A percentile compares a stretch with the other conserved stretches of the same genome.
Conservation (phyloP, 2,329 filamentous ascomycete genomes). For the Ceratocystis variospora region DNA sequence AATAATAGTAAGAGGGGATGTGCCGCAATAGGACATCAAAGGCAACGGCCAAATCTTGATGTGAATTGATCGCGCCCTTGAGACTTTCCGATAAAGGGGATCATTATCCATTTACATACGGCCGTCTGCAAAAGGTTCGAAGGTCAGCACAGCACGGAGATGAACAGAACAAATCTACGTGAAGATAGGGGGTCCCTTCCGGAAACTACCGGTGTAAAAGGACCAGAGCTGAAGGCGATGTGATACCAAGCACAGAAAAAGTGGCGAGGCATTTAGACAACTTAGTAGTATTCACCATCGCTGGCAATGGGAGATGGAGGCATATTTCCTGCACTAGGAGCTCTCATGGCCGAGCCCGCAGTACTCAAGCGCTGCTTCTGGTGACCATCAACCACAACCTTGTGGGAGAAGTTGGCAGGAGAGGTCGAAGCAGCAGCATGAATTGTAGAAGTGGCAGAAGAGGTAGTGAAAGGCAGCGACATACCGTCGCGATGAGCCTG, state of each 20-base stretch:
- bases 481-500: slow-evolving; percentile 20
- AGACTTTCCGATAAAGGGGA: not conserved
- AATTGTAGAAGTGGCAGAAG: slow-evolving; percentile 19
- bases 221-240: not conserved
- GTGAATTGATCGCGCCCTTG: not conserved
- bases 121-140: not conserved
- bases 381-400: slow-evolving; percentile 23
- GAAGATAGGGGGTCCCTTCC: not conserved
- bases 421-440: slow-evolving; percentile 18
- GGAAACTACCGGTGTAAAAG: not conserved
- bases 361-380: slow-evolving; percentile 37
- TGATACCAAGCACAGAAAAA: no score
- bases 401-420: slow-evolving; percentile 21
- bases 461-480: slow-evolving; percentile 17
- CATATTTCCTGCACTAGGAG: slow-evolving; percentile 42
- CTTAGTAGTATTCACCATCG: slow-evolving; percentile 45
- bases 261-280: not conserved
- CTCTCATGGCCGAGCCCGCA: slow-evolving; percentile 37
- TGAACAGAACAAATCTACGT: not conserved
- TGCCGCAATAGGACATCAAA: not conserved
- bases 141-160: not conserved
- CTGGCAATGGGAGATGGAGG: slow-evolving; percentile 47
- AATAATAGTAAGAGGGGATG: slow-evolving; percentile 5
- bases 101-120: not conserved
- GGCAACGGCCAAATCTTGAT: not conserved